Percentiles rank a stretch among this genome's conserved stretches.
Conservation (phyloP, 225 moss, liverwort and hornwort genomes). For the Sphagnum tenellum region DNA sequence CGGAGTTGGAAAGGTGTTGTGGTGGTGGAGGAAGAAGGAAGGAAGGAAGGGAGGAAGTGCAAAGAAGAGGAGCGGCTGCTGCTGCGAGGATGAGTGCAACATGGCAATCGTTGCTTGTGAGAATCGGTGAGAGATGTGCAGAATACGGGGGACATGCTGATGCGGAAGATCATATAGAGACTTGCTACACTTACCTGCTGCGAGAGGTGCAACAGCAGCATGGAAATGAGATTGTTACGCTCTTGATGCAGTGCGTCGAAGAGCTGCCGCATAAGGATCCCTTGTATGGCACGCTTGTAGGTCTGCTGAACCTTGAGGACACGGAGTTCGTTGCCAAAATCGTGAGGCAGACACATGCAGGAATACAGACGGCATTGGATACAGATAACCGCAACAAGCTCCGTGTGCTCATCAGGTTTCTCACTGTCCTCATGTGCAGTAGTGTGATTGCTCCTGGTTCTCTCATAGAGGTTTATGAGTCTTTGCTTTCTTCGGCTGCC, state of each 20-base stretch:
- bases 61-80: background rate
- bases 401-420: conserved; percentile 62
- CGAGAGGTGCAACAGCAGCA: conserved; percentile 63
- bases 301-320: conserved; percentile 83
- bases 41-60: too few species aligned
- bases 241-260: conserved; percentile 92
- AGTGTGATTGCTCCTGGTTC: conserved; percentile 70
- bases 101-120: conserved; percentile 91
- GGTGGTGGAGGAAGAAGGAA: too few species aligned
- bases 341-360: conserved; percentile 52
- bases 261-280: conserved; percentile 98
- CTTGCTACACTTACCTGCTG: conserved; percentile 73
- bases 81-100: conserved; percentile 61
- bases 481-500: conserved; percentile 88
- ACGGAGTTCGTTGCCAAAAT: conserved; percentile 72
- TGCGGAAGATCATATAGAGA: conserved; percentile 97
- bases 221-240: conserved; percentile 71
- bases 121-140: conserved; percentile 85
- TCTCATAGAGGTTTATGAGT: conserved; percentile 84
- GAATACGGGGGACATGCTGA: conserved; percentile 90
- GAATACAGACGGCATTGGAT: conserved; percentile 68
- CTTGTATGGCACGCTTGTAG: conserved; percentile 84
- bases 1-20: too few species aligned
- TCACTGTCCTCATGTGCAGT: conserved; percentile 86
- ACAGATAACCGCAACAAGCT: conserved; percentile 80